phyloP scores from a whole-genome alignment of 2,329 filamentous ascomycete genomes.

The Lomentospora prolificans region DNA sequence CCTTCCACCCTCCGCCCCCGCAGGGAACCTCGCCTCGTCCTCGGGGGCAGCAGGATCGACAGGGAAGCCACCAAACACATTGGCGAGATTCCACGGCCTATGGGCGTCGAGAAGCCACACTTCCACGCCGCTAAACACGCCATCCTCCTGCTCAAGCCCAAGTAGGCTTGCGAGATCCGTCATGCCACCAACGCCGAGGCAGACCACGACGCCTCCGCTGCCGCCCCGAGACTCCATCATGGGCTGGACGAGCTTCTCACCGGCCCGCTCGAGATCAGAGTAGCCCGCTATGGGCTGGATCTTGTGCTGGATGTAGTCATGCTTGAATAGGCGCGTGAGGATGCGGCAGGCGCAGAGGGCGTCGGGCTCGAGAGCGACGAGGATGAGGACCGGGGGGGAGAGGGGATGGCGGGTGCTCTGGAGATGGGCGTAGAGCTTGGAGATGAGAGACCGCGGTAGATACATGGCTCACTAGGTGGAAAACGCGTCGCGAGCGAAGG shows the following conservation, averaged over 20 bases:
- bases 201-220: conserved; percentile 80
- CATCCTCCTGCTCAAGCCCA: conserved; percentile 60
- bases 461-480: conserved; percentile 56
- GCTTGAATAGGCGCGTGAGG: conserved; percentile 82
- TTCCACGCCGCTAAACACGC: conserved; percentile 71
- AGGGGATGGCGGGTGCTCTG: conserved; percentile 79
- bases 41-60: conserved; percentile 36
- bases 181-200: conserved; percentile 84
- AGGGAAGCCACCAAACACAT: conserved; percentile 74
- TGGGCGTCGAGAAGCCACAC: conserved; percentile 91
- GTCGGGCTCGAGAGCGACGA: conserved; percentile 90
- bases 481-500: conserved; percentile 18
- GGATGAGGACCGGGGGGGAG: conserved; percentile 80
- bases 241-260: conserved; percentile 67
- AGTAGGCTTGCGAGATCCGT: conserved; percentile 77
- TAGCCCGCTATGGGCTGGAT: conserved; percentile 93
- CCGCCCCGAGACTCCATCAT: conserved; percentile 83
- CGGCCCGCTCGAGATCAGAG: conserved; percentile 73
- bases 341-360: conserved; percentile 93
- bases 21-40: conserved; percentile 41
- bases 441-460: conserved; percentile 80
- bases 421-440: conserved; percentile 84
- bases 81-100: conserved; percentile 88
- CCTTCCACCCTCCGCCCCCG: conserved; percentile 63
- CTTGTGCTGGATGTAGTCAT: conserved; percentile 96